Conservation (phyloP, 2,329 filamentous ascomycete genomes). For the Coniochaeta ligniaria region DNA sequence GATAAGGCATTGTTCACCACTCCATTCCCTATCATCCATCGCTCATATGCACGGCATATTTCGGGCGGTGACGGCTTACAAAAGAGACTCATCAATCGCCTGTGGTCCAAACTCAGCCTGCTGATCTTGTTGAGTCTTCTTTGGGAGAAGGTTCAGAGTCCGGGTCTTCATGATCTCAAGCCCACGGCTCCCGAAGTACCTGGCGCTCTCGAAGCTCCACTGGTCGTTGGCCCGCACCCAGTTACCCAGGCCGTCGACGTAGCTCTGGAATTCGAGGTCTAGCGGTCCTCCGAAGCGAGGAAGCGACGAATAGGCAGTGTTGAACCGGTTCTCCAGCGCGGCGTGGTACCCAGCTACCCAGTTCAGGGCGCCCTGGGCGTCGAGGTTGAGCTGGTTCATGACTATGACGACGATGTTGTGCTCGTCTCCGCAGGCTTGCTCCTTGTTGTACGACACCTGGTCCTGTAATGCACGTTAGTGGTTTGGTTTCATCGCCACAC, state of each 20-base stretch:
- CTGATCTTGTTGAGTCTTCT: neutral
- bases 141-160: slow-evolving; percentile 6
- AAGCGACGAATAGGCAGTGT: slow-evolving; percentile 5
- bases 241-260: slow-evolving; percentile 13
- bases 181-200: slow-evolving; percentile 15
- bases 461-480: slow-evolving; percentile 4
- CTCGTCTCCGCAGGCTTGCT: slow-evolving; percentile 16
- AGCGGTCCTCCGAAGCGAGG: slow-evolving; percentile 9
- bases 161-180: slow-evolving; percentile 8
- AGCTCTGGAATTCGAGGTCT: slow-evolving; percentile 10
- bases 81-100: neutral
- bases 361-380: slow-evolving; percentile 11
- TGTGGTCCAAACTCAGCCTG: neutral
- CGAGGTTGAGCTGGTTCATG: slow-evolving; percentile 8
- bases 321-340: slow-evolving; percentile 7
- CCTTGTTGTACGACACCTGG: slow-evolving; percentile 21
- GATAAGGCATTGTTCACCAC: neutral
- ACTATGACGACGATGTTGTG: slow-evolving; percentile 22
- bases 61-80: neutral
- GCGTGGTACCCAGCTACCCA: slow-evolving; percentile 7
- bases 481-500: too few relatives aligned
- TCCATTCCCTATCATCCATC: neutral
- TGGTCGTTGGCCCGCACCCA: slow-evolving; percentile 14
- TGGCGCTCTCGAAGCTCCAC: slow-evolving; percentile 16
- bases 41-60: neutral